A percentile compares a stretch with the other conserved stretches of the same genome.
Conservation (phyloP, 768 basidiomycete genomes). For the Suillus weaverae region DNA sequence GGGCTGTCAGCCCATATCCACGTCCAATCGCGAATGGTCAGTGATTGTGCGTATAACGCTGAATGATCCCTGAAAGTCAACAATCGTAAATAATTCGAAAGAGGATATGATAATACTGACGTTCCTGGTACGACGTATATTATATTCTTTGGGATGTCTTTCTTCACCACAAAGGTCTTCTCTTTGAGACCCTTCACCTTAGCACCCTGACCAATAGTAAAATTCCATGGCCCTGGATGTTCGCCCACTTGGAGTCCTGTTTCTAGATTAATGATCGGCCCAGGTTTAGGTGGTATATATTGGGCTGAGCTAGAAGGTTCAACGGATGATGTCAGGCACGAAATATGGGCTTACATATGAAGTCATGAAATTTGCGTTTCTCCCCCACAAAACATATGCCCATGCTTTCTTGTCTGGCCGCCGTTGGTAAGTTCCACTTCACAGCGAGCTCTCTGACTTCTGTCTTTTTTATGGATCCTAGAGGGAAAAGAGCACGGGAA, state of each 20-base stretch:
- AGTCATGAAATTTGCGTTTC: constrained; percentile 66
- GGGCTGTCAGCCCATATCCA: constrained; percentile 78
- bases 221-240: constrained; percentile 81
- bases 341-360: constrained; percentile 53
- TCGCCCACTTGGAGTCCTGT: constrained; percentile 54
- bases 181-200: constrained; percentile 59
- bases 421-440: constrained; percentile 64
- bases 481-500: constrained; percentile 73
- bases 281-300: constrained; percentile 71
- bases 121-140: constrained; percentile 76
- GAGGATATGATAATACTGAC: constrained; percentile 39
- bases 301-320: constrained; percentile 48
- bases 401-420: constrained; percentile 82
- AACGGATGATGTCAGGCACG: neutral
- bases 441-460: constrained; percentile 74
- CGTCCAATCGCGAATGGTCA: constrained; percentile 50
- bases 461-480: constrained; percentile 64
- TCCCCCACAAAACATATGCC: constrained; percentile 95
- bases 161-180: constrained; percentile 72
- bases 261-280: constrained; percentile 60
- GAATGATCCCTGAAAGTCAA: constrained; percentile 53
- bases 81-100: neutral
- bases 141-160: constrained; percentile 60
- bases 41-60: constrained; percentile 43
- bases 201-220: constrained; percentile 83